phyloP scores from a whole-genome alignment of 1,284 basidiomycete genomes.

The Heterobasidion annosum region DNA sequence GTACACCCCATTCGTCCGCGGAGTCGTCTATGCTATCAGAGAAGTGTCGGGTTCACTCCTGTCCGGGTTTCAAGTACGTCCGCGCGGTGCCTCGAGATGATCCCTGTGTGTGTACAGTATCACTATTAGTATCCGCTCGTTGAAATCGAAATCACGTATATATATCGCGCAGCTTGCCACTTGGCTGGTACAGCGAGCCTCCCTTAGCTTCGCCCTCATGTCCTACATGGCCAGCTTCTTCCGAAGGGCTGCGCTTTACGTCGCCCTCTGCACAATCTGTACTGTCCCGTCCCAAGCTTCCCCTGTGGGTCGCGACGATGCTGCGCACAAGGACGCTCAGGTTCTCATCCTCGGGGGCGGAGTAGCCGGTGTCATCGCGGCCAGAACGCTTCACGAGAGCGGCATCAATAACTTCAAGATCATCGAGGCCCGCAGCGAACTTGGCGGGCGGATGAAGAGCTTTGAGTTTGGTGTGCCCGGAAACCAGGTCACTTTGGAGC shows the following conservation, averaged over 20 bases:
- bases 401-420: constrained; percentile 55
- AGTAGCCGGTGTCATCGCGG: constrained; percentile 57
- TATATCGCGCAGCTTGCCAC: too few relatives aligned
- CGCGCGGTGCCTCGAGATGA: too few relatives aligned
- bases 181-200: too few relatives aligned
- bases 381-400: constrained; percentile 46
- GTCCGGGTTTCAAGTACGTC: too few relatives aligned
- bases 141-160: too few relatives aligned
- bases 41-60: too few relatives aligned
- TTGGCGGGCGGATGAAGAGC: constrained; percentile 55
- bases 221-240: neutral
- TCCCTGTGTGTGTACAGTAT: too few relatives aligned
- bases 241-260: neutral
- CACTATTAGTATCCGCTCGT: too few relatives aligned
- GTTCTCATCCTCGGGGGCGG: constrained; percentile 57
- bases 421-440: constrained; percentile 47
- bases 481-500: constrained; percentile 38
- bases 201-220: neutral
- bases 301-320: neutral
- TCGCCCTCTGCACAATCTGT: neutral
- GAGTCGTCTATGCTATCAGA: too few relatives aligned
- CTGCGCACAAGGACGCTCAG: neutral
- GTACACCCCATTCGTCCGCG: too few relatives aligned
- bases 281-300: neutral
- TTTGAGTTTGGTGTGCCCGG: constrained; percentile 30